phyloP scores from a whole-genome alignment of 345 rosid genomes.

The Physaria fendleri region DNA sequence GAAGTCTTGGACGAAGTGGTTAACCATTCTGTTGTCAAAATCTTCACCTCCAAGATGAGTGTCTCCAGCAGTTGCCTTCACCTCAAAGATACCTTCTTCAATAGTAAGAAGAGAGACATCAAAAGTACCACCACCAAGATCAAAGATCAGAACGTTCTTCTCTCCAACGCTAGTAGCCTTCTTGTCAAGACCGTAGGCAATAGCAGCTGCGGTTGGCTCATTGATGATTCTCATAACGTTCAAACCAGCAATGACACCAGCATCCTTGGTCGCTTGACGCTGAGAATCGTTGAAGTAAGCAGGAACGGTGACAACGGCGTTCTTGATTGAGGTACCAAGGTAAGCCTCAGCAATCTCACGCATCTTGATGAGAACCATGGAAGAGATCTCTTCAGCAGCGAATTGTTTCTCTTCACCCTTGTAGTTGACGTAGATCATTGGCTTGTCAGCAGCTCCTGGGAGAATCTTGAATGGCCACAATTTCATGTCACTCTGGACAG shows the following conservation, averaged over 20 bases:
- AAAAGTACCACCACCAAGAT: no score
- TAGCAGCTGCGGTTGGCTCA: no score
- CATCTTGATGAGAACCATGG: conserved; percentile 28
- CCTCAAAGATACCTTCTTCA: conserved; percentile 62
- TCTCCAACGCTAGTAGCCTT: no score
- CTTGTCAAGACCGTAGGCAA: no score
- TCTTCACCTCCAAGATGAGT: conserved; percentile 72
- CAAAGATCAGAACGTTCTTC: no score
- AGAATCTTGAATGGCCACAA: conserved; percentile 34
- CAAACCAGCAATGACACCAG: conserved; percentile 22
- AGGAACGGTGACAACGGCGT: conserved; percentile 32
- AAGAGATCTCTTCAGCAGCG: conserved; percentile 31
- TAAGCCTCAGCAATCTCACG: conserved; percentile 27
- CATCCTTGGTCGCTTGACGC: conserved; percentile 29
- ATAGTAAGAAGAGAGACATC: no score
- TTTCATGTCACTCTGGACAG: conserved; percentile 33
- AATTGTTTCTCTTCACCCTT: conserved; percentile 39
- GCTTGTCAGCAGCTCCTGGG: conserved; percentile 26
- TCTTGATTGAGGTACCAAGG: conserved; percentile 13
- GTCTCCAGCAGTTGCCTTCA: conserved; percentile 58
- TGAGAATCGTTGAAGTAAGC: conserved; percentile 35
- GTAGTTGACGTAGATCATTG: conserved; percentile 30
- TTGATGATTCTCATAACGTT: no score
- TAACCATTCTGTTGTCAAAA: conserved; percentile 58
- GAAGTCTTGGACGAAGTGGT: conserved; percentile 57